Base-by-base conservation (phyloP, 73 alveolate genomes). In the Paramecium primaurelia region DNA sequence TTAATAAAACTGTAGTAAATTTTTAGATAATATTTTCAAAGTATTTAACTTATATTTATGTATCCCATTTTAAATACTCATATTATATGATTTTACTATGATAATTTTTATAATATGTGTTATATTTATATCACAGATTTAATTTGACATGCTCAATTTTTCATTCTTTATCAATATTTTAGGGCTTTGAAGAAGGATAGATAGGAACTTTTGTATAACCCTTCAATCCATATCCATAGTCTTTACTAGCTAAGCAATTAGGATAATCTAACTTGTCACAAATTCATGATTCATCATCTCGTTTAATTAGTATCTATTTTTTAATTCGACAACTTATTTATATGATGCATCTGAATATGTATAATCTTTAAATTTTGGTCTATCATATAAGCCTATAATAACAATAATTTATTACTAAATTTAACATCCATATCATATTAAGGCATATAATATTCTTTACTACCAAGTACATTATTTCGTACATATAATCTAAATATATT, bases 161-260 rank as follows among this genome's bases (percentile, higher is more conserved):
- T 75, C 88, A 75, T 75, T 75, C 88, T 75, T 42, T 75, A 75
- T 75, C 88, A 75, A 75, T 75, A 42, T 75, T 75, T 75, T 75
- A 75, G 30, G 88, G 88, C 40, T 75, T 75, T 12, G 88, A 34
- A 3, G 68, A 75, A 14, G 88, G 60, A 18, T 75, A 75, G 14
- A 75, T 75, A 14, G 88, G 88, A 11, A 38, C 60, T 38, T 75
- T 75, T 8, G 88, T 75, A 25, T 38, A 10, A 12, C 88, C 88
- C 40, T 42, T 75, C 47, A 38, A 60, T 30, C 88, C 88, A 75
- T n/a, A 37, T 75, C 88, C 88, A 75, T 75, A 75, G 58, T 38
- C 88, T 75, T 75, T 75, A 75, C 40, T 38, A 36, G 68, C 88
- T 75, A 42, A 38, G 34, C 47, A 32, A 64, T 54, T 32, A 64